phyloP scores from a whole-genome alignment of 371 early-diverging fungal species.

The Saksenaea oblongispora region DNA sequence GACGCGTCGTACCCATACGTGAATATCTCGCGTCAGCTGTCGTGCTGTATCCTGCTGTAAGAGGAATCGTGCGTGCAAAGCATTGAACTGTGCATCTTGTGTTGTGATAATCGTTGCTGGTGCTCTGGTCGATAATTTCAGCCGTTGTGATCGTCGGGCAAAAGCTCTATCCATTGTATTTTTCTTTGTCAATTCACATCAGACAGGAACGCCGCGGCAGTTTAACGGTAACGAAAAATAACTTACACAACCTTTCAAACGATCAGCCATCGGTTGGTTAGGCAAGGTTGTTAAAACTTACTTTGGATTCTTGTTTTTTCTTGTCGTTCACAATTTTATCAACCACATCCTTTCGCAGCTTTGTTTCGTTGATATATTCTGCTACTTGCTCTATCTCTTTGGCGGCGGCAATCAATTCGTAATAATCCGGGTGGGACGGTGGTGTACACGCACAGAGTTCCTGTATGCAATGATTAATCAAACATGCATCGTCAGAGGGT shows the following conservation, averaged over 20 bases:
- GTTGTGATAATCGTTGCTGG: constrained; percentile 17
- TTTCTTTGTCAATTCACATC: constrained; percentile 24
- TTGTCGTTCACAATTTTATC: constrained; percentile 82
- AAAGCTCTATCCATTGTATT: constrained; percentile 74
- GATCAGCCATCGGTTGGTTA: background rate
- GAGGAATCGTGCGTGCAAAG: constrained; percentile 53
- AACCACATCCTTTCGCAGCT: constrained; percentile 84
- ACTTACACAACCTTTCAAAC: background rate
- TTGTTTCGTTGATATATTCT: constrained; percentile 84
- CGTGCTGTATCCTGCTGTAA: constrained; percentile 40
- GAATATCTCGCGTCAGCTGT: constrained; percentile 35
- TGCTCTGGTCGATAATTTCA: constrained; percentile 54
- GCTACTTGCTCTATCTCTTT: constrained; percentile 70
- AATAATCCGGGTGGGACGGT: constrained; percentile 59
- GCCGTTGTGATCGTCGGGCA: constrained; percentile 60
- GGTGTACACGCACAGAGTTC: constrained; percentile 66
- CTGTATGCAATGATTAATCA: constrained; percentile 29
- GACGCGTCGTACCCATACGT: constrained; percentile 41
- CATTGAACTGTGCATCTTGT: constrained; percentile 52
- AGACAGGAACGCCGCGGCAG: background rate
- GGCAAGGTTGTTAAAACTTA: constrained; percentile 18
- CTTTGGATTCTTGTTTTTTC: constrained; percentile 64
- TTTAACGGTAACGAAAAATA: background rate
- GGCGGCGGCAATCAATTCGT: constrained; percentile 51
- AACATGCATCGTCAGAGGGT: background rate